phyloP scores from a whole-genome alignment of 129 eudicot genomes.

The Calendula officinalis region DNA sequence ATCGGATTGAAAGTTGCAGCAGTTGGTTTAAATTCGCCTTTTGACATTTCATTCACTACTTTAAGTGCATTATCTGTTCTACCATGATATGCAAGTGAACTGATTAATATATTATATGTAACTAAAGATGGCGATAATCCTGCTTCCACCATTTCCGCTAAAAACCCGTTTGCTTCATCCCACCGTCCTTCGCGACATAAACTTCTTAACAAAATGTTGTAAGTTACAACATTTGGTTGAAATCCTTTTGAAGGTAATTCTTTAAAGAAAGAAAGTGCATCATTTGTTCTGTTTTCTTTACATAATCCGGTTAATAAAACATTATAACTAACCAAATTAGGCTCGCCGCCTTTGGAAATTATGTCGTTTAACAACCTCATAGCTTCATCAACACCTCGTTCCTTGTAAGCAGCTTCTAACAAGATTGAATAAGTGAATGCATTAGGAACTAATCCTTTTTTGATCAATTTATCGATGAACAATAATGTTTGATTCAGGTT shows the following conservation, averaged over 20 bases:
- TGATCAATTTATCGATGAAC: conserved; percentile 56
- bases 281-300: conserved; percentile 63
- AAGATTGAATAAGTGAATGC: conserved; percentile 70
- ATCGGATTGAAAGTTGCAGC: conserved; percentile 79
- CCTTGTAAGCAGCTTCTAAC: conserved; percentile 83
- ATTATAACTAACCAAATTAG: conserved; percentile 80
- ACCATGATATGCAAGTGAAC: conserved; percentile 77
- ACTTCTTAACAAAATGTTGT: conserved; percentile 65
- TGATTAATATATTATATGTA: conserved; percentile 65
- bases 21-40: conserved; percentile 54
- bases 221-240: conserved; percentile 70
- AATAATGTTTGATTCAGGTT: conserved; percentile 54
- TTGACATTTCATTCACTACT: conserved; percentile 57
- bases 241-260: conserved; percentile 67
- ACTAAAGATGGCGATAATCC: conserved; percentile 59
- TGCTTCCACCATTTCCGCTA: conserved; percentile 69
- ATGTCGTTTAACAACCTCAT: conserved; percentile 63
- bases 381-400: conserved; percentile 75
- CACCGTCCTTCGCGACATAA: conserved; percentile 73
- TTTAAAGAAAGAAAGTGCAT: conserved; percentile 70
- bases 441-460: conserved; percentile 69
- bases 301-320: conserved; percentile 81
- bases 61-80: conserved; percentile 65
- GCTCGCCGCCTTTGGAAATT: conserved; percentile 63
- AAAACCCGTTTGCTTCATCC: conserved; percentile 71